Conservation (phyloP, 2,329 filamentous ascomycete genomes). For the Exophiala sp. region DNA sequence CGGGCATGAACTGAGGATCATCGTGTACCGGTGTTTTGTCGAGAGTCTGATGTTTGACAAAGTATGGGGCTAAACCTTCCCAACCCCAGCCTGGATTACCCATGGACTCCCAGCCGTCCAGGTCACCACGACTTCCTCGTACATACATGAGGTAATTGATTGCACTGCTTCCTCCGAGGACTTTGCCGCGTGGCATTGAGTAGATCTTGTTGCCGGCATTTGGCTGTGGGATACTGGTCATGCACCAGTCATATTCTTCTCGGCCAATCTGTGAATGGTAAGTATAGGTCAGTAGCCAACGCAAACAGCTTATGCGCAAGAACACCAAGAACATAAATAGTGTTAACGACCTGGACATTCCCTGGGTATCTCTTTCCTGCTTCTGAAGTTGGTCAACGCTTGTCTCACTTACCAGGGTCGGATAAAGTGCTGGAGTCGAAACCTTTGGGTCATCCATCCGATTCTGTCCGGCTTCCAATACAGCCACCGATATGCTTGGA, state of each 20-base stretch:
- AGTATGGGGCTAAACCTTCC: conserved; percentile 23
- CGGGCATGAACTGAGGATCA: conserved; percentile 33
- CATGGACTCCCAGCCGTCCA: conserved; percentile 38
- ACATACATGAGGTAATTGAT: conserved; percentile 32
- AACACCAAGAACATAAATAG: neutral
- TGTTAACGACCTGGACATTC: no score
- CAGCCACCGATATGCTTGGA: conserved; percentile 38
- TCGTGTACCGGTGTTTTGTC: conserved; percentile 25
- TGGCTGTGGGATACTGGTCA: conserved; percentile 20
- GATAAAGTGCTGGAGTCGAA: conserved; percentile 28
- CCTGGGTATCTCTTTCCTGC: no score
- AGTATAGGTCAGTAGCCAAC: neutral
- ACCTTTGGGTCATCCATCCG: conserved; percentile 30
- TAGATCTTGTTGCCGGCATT: conserved; percentile 25
- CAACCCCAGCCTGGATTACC: conserved; percentile 39
- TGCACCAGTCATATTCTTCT: conserved; percentile 25
- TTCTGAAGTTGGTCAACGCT: no score
- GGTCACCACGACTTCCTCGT: conserved; percentile 33
- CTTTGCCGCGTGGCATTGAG: conserved; percentile 31
- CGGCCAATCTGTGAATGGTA: conserved; percentile 14
- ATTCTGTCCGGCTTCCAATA: conserved; percentile 45
- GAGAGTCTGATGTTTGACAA: conserved; percentile 32
- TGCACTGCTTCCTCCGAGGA: conserved; percentile 34
- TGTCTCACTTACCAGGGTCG: conserved; percentile 12
- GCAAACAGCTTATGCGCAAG: neutral